Evolutionary conservation across 163 green algal genomes (phyloP).

Genomic region (Picocystis sp.): DNA sequence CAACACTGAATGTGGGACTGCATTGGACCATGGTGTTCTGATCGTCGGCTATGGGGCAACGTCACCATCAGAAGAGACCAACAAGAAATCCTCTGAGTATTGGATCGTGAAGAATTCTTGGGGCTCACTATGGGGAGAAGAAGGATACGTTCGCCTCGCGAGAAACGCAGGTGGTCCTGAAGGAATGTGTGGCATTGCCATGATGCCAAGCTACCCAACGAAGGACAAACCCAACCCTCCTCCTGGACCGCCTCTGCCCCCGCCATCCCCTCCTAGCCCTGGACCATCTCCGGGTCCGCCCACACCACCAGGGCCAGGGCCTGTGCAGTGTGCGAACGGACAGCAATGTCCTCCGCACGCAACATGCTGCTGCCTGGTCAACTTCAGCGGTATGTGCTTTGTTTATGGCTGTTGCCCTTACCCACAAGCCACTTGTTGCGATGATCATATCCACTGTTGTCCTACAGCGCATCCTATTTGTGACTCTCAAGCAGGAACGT

Average conservation of each 20-base stretch:
- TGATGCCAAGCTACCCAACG: constrained; percentile 58
- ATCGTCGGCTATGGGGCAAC: constrained; percentile 55
- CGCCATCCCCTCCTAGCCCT: constrained; percentile 12
- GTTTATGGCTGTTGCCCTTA: constrained; percentile 45
- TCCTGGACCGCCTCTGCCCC: constrained; percentile 2
- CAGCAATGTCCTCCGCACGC: constrained; percentile 36
- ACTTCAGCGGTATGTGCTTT: constrained; percentile 15
- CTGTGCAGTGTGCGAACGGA: constrained; percentile 64
- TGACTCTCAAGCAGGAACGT: constrained; percentile 21
- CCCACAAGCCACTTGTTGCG: constrained; percentile 26
- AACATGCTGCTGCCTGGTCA: constrained; percentile 54
- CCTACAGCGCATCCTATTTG: constrained; percentile 36
- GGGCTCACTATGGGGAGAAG: constrained; percentile 28
- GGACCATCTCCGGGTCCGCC: constrained; percentile 23
- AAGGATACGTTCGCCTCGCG: constrained; percentile 8
- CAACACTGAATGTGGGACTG: constrained; percentile 47
- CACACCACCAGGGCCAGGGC: constrained; percentile 27
- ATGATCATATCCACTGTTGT: constrained; percentile 56
- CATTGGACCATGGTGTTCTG: constrained; percentile 90
- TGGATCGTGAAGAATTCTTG: constrained; percentile 89
- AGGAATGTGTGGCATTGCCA: constrained; percentile 77
- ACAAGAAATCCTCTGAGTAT: constrained; percentile 37
- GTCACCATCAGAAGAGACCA: constrained; percentile 5
- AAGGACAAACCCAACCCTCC: constrained; percentile 57
- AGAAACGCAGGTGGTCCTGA: constrained; percentile 14